These are phyloP conservation scores for Hortiboletus campestris DNA, from an alignment of 768 basidiomycete species.

Conservation along the genomic window DNA sequence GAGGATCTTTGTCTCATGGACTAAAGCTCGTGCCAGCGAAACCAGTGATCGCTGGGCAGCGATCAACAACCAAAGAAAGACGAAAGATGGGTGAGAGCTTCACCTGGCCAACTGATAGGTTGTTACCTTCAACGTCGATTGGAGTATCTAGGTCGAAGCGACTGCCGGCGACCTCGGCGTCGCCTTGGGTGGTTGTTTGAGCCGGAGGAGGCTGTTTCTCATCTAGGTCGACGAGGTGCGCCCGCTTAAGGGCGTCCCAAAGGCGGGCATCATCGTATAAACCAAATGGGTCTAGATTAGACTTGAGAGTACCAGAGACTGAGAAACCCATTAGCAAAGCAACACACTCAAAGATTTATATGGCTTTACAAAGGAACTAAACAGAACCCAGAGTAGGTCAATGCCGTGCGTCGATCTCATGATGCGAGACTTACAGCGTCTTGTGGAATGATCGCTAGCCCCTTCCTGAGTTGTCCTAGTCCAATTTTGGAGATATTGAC, in stretches of 20 bases:
- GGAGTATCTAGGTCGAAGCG: slow-evolving; percentile 81
- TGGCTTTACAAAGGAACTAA: slow-evolving; percentile 39
- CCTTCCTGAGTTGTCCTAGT: slow-evolving; percentile 64
- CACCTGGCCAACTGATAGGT: slow-evolving; percentile 66
- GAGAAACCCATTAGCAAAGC: slow-evolving; percentile 5
- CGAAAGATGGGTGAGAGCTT: neutral
- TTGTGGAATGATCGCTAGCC: slow-evolving; percentile 80
- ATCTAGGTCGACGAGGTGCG: slow-evolving; percentile 69
- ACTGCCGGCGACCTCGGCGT: slow-evolving; percentile 36
- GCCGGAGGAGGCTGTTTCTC: slow-evolving; percentile 24
- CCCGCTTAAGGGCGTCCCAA: slow-evolving; percentile 85
- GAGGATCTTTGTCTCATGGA: slow-evolving; percentile 80
- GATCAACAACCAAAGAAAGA: slow-evolving; percentile 13
- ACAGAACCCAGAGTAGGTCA: neutral
- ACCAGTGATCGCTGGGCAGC: slow-evolving; percentile 74
- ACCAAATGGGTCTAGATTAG: slow-evolving; percentile 89
- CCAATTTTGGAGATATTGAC: slow-evolving; percentile 84
- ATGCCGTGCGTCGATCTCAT: neutral
- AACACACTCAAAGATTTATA: slow-evolving; percentile 7
- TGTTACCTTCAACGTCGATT: slow-evolving; percentile 85
- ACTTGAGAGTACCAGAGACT: slow-evolving; percentile 80
- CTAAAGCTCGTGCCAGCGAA: slow-evolving; percentile 84
- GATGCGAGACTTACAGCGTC: slow-evolving; percentile 41
- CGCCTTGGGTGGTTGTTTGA: slow-evolving; percentile 37
- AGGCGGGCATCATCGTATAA: slow-evolving; percentile 74